Conservation (phyloP, 805 yeast genomes). For the Schwanniomyces occidentalis region DNA sequence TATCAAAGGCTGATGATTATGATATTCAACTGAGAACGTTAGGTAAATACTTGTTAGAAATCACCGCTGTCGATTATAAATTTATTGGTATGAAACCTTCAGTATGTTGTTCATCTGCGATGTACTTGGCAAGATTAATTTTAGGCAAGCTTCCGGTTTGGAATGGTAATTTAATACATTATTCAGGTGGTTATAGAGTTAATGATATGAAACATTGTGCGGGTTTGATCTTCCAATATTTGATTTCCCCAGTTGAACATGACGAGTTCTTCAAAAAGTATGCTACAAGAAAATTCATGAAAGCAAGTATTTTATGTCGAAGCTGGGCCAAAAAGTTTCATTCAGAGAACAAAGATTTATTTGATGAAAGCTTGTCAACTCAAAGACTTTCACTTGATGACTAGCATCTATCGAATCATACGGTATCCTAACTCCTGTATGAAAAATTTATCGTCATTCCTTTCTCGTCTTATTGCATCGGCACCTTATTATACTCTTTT, state of each 20-base stretch:
- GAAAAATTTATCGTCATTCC: no score
- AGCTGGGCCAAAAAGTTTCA: slow-evolving; percentile 75
- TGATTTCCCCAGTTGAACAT: slow-evolving; percentile 79
- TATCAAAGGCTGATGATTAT: slow-evolving; percentile 88
- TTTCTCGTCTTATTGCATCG: slow-evolving; percentile 5
- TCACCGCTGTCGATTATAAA: slow-evolving; percentile 70
- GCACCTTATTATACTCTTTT: background rate
- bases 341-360: slow-evolving; percentile 44
- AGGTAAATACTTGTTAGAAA: slow-evolving; percentile 82
- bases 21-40: slow-evolving; percentile 80
- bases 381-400: slow-evolving; percentile 18
- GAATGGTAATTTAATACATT: slow-evolving; percentile 86
- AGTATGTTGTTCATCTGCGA: slow-evolving; percentile 80
- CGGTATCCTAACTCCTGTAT: background rate
- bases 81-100: slow-evolving; percentile 78
- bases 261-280: slow-evolving; percentile 94
- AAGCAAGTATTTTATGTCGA: slow-evolving; percentile 76
- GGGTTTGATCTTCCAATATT: slow-evolving; percentile 72
- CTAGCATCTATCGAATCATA: background rate
- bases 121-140: slow-evolving; percentile 78
- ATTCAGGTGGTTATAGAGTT: slow-evolving; percentile 85
- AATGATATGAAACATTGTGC: slow-evolving; percentile 71
- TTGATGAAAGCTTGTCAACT: slow-evolving; percentile 23
- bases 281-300: slow-evolving; percentile 84
- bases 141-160: slow-evolving; percentile 67